A percentile compares a stretch with the other conserved stretches of the same genome.
These are phyloP conservation scores for Suillus fuscotomentosus DNA, from an alignment of 768 basidiomycete species.

Conservation along the genomic window DNA sequence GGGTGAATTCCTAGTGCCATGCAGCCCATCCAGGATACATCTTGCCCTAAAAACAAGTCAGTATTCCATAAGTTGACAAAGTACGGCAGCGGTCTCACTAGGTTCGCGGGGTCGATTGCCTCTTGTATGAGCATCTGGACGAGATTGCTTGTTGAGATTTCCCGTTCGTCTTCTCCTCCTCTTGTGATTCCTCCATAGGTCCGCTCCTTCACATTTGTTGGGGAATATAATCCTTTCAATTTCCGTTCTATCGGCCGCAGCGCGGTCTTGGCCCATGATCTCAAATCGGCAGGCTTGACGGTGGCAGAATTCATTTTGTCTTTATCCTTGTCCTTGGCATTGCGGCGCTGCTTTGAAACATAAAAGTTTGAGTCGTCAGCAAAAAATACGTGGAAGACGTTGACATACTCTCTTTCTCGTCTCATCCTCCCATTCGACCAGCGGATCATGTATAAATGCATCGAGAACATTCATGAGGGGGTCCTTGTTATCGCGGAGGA, in stretches of 20 bases:
- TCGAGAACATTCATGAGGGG: slow-evolving; percentile 94
- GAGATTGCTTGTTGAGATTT: slow-evolving; percentile 76
- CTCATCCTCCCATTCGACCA: slow-evolving; percentile 93
- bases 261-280: slow-evolving; percentile 68
- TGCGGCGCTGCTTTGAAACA: slow-evolving; percentile 2
- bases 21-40: slow-evolving; percentile 94
- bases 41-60: slow-evolving; percentile 50
- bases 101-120: slow-evolving; percentile 69
- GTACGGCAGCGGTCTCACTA: slow-evolving; percentile 43
- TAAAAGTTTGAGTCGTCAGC: slow-evolving; percentile 1
- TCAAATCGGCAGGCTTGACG: slow-evolving; percentile 54
- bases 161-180: slow-evolving; percentile 31
- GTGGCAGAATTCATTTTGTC: slow-evolving; percentile 16
- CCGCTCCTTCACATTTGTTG: slow-evolving; percentile 43
- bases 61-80: background rate
- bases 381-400: background rate
- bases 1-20: slow-evolving; percentile 53
- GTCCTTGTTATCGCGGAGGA: slow-evolving; percentile 89
- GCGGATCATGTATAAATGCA: slow-evolving; percentile 95
- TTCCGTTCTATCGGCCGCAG: slow-evolving; percentile 84
- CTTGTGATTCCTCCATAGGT: slow-evolving; percentile 22
- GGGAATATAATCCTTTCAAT: slow-evolving; percentile 66
- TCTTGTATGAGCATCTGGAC: slow-evolving; percentile 92
- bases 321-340: slow-evolving; percentile 37
- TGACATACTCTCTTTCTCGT: slow-evolving; percentile 57